Percentiles rank a stretch among this genome's conserved stretches.
Conservation (phyloP, 306 rosid species). For the Begonia peltatifolia region DNA sequence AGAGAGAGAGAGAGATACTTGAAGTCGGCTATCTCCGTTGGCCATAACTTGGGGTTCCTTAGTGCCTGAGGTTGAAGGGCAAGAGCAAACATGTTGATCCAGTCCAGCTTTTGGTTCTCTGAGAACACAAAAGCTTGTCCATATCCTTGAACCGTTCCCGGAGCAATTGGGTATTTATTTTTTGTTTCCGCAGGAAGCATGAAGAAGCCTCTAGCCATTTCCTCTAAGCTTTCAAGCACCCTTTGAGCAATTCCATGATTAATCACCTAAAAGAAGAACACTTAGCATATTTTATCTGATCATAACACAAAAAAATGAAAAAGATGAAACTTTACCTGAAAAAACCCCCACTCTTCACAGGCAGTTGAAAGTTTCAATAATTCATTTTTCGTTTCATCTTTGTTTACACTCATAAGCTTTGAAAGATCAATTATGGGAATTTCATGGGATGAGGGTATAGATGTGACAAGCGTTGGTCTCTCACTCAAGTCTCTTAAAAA, state of each 20-base stretch:
- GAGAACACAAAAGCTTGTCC: constrained; percentile 98
- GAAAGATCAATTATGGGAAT: constrained; percentile 71
- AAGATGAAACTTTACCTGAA: constrained; percentile 45
- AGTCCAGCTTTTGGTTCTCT: constrained; percentile 87
- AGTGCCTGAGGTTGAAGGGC: constrained; percentile 52
- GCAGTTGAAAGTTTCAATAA: constrained; percentile 45
- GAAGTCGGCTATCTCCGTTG: constrained; percentile 51
- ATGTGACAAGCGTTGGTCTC: constrained; percentile 42
- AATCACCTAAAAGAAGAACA: constrained; percentile 30
- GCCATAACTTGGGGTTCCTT: constrained; percentile 73
- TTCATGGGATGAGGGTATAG: constrained; percentile 17
- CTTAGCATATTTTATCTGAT: constrained; percentile 9
- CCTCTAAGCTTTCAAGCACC: constrained; percentile 54
- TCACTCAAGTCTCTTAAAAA: constrained; percentile 61
- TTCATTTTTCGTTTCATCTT: constrained; percentile 30
- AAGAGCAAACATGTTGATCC: constrained; percentile 99
- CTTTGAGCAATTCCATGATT: constrained; percentile 66
- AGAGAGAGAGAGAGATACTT: constrained; percentile 25
- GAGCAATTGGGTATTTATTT: constrained; percentile 73
- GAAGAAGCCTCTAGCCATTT: constrained; percentile 59
- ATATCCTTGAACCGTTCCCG: constrained; percentile 87
- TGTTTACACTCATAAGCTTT: constrained; percentile 37
- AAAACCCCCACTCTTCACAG: constrained; percentile 86
- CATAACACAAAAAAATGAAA: neutral
- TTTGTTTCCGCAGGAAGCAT: constrained; percentile 83